Base-by-base conservation (phyloP, 208 protist genomes). In the Leishmania gerbilli region DNA sequence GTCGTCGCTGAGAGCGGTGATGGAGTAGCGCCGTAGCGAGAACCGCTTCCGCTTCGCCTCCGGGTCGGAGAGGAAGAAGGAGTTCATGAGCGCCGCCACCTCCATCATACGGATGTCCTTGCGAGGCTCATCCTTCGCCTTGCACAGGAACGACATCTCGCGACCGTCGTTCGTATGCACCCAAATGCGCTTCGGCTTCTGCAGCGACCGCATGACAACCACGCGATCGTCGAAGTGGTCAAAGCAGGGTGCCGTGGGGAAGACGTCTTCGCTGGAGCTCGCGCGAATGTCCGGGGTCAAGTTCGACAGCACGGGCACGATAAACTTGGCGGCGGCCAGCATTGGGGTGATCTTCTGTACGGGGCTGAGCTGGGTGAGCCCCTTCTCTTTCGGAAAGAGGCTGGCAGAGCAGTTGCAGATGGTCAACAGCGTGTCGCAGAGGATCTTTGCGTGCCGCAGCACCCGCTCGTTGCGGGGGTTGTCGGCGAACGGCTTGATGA, bases 61-160 rank as follows among this genome's bases (percentile, higher is more conserved):
- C 3, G 89, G 76, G 74, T 99, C 92, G 40, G 88, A 88, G 60
- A 91, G 87, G 27, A 99, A 96, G 60, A 99, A 92, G 9, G 85
- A 93, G 79, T 99, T 99, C 87, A 99, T 97, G 34, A 99, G 78
- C 15, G 90, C 89, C 9, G 93, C 96, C 71, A 99, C 89, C 85
- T 99, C 98, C 97, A 99, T 99, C 90, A 99, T 98, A 47, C 98
- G 93, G 68, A 95, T 97, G 83, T 99, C 98, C 83, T 99, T 99
- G 27, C 96, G 91, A 15, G 96, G 93, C 79, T 99, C 97, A 85
- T 99, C 98, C 79, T 96, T 92, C 2, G 96, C 79, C 81, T 99
- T 99, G 84, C 93, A 98, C 1, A 99, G 86, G 79, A 99, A 99
- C 21, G 86, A 86, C 68, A 98, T 88, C 6, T 56, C 74, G 5